These are phyloP conservation scores for Malassezia japonica DNA, from an alignment of 1,284 basidiomycete species.

Conservation along the genomic window DNA sequence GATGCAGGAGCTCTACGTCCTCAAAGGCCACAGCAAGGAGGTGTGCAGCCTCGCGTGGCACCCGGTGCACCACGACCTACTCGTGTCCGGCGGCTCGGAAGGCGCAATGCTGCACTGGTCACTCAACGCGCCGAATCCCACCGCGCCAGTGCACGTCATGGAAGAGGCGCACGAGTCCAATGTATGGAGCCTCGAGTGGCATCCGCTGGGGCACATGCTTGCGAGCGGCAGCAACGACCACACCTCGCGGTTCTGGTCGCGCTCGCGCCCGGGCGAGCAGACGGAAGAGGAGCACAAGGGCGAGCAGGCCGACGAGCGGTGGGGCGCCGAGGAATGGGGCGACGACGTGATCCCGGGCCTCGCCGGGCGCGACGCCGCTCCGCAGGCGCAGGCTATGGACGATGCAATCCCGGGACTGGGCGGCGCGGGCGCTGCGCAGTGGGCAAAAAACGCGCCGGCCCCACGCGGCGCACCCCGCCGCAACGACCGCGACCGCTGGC, in stretches of 20 bases:
- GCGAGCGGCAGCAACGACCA: slow-evolving; percentile 90
- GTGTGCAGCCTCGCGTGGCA: slow-evolving; percentile 95
- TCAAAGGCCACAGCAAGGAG: slow-evolving; percentile 93
- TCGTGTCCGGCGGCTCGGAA: slow-evolving; percentile 86
- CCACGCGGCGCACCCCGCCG: neutral
- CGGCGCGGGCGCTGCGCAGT: neutral
- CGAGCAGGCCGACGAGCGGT: slow-evolving; percentile 3
- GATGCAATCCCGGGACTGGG: slow-evolving; percentile 12
- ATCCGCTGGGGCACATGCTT: slow-evolving; percentile 88
- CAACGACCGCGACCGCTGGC: neutral
- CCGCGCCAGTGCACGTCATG: slow-evolving; percentile 64
- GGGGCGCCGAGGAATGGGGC: neutral
- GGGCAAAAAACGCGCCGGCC: neutral
- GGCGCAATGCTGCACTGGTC: slow-evolving; percentile 90
- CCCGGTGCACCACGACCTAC: slow-evolving; percentile 72
- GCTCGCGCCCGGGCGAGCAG: slow-evolving; percentile 62
- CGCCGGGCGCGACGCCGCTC: neutral
- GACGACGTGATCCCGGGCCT: slow-evolving; percentile 8
- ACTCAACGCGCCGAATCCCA: slow-evolving; percentile 49
- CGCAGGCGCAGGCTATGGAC: neutral
- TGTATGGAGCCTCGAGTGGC: slow-evolving; percentile 89
- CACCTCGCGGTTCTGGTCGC: slow-evolving; percentile 92
- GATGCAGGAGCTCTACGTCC: slow-evolving; percentile 82
- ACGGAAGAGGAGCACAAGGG: neutral
- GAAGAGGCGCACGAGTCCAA: slow-evolving; percentile 92